Evolutionary conservation across 345 rosid genomes (phyloP), one percentile per base, ranked within the genome.

Genomic region (Arabis hirsuta): DNA sequence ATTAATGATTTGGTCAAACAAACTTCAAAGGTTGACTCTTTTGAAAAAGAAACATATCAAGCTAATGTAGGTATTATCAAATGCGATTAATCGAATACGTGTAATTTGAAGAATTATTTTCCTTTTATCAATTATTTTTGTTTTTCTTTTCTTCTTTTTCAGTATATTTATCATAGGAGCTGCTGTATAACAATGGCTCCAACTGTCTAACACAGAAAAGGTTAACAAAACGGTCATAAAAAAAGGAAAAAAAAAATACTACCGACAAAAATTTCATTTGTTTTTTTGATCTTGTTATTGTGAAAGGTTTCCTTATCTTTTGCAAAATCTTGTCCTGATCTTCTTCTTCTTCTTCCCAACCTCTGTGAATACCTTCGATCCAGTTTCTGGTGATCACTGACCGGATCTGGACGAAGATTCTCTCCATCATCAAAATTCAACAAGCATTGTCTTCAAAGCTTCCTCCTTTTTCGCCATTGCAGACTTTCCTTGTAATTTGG

Each of bases 261-360:
- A 59, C 78, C 78, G 78, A 74, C 78, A 67, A 74, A 74, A 67
- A 67, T 36, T 60, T 54, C 56, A 67, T 47, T 63, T 68, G n/a
- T 56, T 8, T 24, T 4, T 34, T 73, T 39, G 12, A 4, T 58
- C 22, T 39, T 46, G 12, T 56, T 5, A 22, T 20, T 59, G 38
- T n/a, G 29, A 74, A 74, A 74, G 48, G 48, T 55, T 36, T 36
- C 3, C 2, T 62, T 22, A 69, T 69, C 75, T 76, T 75, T 59
- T 39, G 13, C 59, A 68, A 64, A 67, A 45, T 75, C 74, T 68
- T 62, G 69, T 68, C 65, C n/a, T 67, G 38, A 42, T 66, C 61
- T 66, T 60, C 36, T 41, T 73, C 61, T 58, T 74, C 55, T 57
- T 47, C 57, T 13, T 69, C 55, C 62, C 62, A 66, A 41, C 58